phyloP scores from a whole-genome alignment of 768 basidiomycete genomes.

The Agaricus bisporus region DNA sequence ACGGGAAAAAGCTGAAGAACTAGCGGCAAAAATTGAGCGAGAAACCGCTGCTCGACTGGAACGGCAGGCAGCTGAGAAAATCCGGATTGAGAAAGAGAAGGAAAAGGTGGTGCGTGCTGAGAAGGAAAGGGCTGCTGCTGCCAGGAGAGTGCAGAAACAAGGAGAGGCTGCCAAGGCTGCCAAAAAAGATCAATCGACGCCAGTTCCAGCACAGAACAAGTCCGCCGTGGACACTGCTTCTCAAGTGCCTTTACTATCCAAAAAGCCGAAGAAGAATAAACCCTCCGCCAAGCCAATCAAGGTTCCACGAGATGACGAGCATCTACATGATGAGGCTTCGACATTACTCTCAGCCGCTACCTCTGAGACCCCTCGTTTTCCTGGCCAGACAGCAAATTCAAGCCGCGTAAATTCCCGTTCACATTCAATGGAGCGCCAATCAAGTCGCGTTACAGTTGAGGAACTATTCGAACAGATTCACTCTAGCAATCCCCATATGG shows the following conservation, averaged over 20 bases:
- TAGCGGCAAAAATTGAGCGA: conserved; percentile 17
- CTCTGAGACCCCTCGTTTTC: conserved; percentile 40
- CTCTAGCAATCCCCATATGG: conserved; percentile 52
- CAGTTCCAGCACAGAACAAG: conserved; percentile 43
- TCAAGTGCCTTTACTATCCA: conserved; percentile 74
- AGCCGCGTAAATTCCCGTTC: conserved; percentile 55
- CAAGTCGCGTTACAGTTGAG: conserved; percentile 45
- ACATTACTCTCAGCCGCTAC: conserved; percentile 37
- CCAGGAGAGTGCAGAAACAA: conserved; percentile 18
- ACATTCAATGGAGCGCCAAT: conserved; percentile 49
- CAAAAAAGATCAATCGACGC: conserved; percentile 7
- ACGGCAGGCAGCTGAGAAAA: conserved; percentile 19
- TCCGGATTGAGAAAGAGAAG: conserved; percentile 6
- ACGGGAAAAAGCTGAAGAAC: conserved; percentile 33
- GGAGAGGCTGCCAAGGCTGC: conserved; percentile 8
- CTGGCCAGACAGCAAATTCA: conserved; percentile 31
- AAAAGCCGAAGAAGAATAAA: conserved; percentile 80
- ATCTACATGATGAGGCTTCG: conserved; percentile 32
- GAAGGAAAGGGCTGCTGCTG: conserved; percentile 8
- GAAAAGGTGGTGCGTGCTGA: conserved; percentile 1
- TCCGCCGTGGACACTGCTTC: conserved; percentile 69
- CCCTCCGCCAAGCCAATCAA: conserved; percentile 53
- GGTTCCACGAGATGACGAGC: conserved; percentile 52
- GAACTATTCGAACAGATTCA: conserved; percentile 68
- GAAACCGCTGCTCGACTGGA: conserved; percentile 24